These are phyloP conservation scores for Lachnellula suecica DNA, from an alignment of 2,329 filamentous ascomycete genomes.

Conservation along the genomic window DNA sequence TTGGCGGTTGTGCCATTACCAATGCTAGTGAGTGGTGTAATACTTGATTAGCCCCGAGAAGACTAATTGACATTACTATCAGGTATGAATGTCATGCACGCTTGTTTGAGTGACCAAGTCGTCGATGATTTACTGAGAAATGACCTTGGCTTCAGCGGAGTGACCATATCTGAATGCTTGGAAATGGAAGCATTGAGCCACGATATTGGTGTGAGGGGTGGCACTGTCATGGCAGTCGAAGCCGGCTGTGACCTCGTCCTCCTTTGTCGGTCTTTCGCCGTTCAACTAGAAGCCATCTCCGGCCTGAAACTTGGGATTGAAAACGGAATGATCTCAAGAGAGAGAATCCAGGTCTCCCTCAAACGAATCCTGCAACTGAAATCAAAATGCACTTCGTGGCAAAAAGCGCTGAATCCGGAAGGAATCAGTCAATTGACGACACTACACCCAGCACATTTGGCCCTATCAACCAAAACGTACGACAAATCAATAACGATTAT, in stretches of 20 bases:
- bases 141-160: slow-evolving; percentile 85
- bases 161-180: slow-evolving; percentile 91
- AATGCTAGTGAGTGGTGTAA: slow-evolving; percentile 45
- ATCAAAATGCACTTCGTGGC: slow-evolving; percentile 82
- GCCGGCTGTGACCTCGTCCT: slow-evolving; percentile 92
- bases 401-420: slow-evolving; percentile 83
- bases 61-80: slow-evolving; percentile 36
- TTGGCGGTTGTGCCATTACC: slow-evolving; percentile 89
- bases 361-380: slow-evolving; percentile 79
- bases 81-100: slow-evolving; percentile 93
- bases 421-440: slow-evolving; percentile 75
- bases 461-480: slow-evolving; percentile 81
- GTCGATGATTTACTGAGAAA: slow-evolving; percentile 87
- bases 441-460: slow-evolving; percentile 79
- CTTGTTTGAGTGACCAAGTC: slow-evolving; percentile 93
- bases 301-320: slow-evolving; percentile 87
- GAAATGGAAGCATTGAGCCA: slow-evolving; percentile 96
- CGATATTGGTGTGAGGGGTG: slow-evolving; percentile 94
- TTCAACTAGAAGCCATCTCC: slow-evolving; percentile 88
- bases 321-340: slow-evolving; percentile 82
- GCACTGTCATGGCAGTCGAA: slow-evolving; percentile 96
- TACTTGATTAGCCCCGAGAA: neutral
- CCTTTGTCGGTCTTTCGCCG: slow-evolving; percentile 81
- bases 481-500: slow-evolving; percentile 92
- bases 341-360: slow-evolving; percentile 78